Conservation (phyloP, 805 yeast genomes). For the Ogataea kodamae region DNA sequence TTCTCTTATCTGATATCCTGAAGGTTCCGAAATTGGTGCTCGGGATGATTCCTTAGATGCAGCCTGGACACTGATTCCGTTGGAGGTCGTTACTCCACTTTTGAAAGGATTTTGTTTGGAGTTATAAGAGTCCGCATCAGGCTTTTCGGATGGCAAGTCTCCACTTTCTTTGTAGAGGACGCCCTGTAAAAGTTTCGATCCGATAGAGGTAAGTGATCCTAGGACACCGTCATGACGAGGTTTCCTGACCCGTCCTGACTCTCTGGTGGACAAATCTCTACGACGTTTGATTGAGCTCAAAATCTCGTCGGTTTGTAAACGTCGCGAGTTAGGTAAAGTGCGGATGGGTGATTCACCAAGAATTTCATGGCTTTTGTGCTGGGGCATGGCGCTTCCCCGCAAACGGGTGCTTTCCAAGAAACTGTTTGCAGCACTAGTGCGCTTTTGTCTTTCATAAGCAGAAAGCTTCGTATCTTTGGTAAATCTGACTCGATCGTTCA, state of each 20-base stretch:
- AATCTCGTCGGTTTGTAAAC: conserved; percentile 19
- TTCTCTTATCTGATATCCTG: no score
- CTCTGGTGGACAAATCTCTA: not conserved
- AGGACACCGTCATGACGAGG: conserved; percentile 20
- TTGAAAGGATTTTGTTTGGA: not conserved
- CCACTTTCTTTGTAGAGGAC: conserved; percentile 27
- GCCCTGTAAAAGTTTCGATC: conserved; percentile 27
- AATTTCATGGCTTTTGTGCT: conserved; percentile 23
- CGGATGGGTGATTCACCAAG: conserved; percentile 30
- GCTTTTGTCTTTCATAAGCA: conserved; percentile 16
- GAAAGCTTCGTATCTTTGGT: conserved; percentile 19
- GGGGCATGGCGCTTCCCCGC: not conserved
- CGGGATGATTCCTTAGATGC: no score
- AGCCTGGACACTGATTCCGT: no score
- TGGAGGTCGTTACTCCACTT: not conserved
- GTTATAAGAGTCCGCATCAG: not conserved
- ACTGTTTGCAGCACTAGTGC: conserved; percentile 16
- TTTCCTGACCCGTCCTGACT: conserved; percentile 4
- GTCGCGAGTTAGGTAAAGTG: conserved; percentile 12
- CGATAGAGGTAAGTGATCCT: conserved; percentile 28
- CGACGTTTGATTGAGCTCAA: conserved; percentile 12
- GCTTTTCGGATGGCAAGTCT: not conserved
- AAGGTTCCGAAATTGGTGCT: not conserved
- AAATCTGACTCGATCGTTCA: conserved; percentile 15
- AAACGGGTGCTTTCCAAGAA: conserved; percentile 6